Evolutionary conservation across 345 rosid species (phyloP).

Genomic region (Gossypium thurberi): DNA sequence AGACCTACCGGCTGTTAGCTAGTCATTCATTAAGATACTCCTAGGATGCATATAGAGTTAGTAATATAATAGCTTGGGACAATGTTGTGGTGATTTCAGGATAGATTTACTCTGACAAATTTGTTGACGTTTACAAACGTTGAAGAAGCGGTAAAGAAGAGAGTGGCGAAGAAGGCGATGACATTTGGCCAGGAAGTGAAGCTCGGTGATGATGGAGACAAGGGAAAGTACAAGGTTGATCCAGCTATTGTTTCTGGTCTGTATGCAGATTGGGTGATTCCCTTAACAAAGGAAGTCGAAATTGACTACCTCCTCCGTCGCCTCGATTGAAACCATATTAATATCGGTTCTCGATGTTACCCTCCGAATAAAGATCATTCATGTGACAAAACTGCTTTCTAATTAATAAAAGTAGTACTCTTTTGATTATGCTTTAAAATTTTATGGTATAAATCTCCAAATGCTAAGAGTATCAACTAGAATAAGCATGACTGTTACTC

Average conservation of each 20-base stretch:
- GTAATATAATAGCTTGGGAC: not conserved
- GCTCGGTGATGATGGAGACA: conserved; percentile 8
- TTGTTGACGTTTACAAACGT: conserved; percentile 59
- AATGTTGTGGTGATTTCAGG: conserved; percentile 34
- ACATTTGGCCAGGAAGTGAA: conserved; percentile 64
- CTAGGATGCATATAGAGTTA: not conserved
- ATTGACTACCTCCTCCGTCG: conserved; percentile 81
- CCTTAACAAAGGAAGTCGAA: conserved; percentile 69
- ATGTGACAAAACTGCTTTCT: not conserved
- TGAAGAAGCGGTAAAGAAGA: conserved; percentile 74
- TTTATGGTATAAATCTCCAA: not conserved
- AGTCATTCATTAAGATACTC: not conserved
- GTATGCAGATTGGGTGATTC: conserved; percentile 78
- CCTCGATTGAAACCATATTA: conserved; percentile 37
- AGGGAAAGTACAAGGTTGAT: conserved; percentile 49
- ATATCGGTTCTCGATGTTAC: not conserved
- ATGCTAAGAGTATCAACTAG: conserved; percentile 22
- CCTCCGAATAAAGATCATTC: not conserved
- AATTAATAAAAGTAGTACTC: not conserved
- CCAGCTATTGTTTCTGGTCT: conserved; percentile 60
- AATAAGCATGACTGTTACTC: conserved; percentile 15
- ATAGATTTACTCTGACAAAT: conserved; percentile 58
- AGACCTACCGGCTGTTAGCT: not conserved
- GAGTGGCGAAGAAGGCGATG: conserved; percentile 77
- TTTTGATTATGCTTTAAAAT: not conserved